Conservation (phyloP, 2,329 filamentous ascomycete genomes). For the Penicillium crustosum region DNA sequence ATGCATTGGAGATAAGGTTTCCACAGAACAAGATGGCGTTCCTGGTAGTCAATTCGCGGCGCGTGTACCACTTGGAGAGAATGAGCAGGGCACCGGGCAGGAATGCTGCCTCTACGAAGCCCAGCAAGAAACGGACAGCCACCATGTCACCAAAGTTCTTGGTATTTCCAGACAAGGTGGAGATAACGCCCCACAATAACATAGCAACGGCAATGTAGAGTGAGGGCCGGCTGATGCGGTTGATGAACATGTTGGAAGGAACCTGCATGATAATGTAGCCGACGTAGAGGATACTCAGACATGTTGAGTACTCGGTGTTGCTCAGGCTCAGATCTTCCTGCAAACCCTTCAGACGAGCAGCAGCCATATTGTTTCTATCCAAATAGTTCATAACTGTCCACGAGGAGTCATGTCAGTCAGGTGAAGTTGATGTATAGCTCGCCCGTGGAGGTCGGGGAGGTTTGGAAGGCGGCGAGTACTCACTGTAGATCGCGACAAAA, state of each 20-base stretch:
- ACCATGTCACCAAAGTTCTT: slow-evolving; percentile 38
- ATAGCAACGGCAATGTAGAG: slow-evolving; percentile 48
- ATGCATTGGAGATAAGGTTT: slow-evolving; percentile 48
- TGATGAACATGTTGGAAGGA: slow-evolving; percentile 50
- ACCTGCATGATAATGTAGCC: slow-evolving; percentile 50
- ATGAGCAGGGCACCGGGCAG: slow-evolving; percentile 42
- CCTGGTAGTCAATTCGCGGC: slow-evolving; percentile 44
- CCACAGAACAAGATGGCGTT: slow-evolving; percentile 51
- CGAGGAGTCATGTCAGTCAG: neutral
- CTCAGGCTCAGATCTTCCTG: slow-evolving; percentile 39
- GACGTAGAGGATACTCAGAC: slow-evolving; percentile 48
- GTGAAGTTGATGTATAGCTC: neutral
- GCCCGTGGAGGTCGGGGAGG: neutral
- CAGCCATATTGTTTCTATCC: slow-evolving; percentile 44
- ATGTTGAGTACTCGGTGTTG: slow-evolving; percentile 40
- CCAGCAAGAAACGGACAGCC: slow-evolving; percentile 40
- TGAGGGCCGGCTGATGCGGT: slow-evolving; percentile 47
- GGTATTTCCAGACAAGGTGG: slow-evolving; percentile 54
- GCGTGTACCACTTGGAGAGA: slow-evolving; percentile 51
- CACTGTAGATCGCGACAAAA: slow-evolving; percentile 27
- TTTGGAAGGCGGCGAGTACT: neutral
- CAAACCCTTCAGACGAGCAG: slow-evolving; percentile 42
- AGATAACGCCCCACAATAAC: slow-evolving; percentile 61
- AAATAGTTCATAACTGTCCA: slow-evolving; percentile 35
- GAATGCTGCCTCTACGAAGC: slow-evolving; percentile 42